Percentiles rank a stretch among this genome's conserved stretches.
phyloP scores from a whole-genome alignment of 2,329 filamentous ascomycete genomes.

The Penicillium glabrum region DNA sequence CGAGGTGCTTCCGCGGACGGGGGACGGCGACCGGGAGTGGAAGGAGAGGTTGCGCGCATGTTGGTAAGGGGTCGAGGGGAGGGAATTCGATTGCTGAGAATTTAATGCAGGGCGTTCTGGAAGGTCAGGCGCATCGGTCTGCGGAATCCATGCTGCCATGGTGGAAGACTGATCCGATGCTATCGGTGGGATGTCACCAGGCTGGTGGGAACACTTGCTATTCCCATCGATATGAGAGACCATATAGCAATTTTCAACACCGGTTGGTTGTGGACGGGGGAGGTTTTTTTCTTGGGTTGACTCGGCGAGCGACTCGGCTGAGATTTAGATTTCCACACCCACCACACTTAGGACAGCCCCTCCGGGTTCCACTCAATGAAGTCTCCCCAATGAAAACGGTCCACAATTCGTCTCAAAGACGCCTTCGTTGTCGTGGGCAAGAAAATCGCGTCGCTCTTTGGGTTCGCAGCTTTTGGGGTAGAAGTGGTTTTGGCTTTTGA shows the following conservation, averaged over 20 bases:
- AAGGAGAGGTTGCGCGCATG: constrained; percentile 79
- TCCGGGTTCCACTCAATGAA: constrained; percentile 19
- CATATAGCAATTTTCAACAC: constrained; percentile 38
- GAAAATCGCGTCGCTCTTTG: not conserved
- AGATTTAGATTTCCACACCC: constrained; percentile 14
- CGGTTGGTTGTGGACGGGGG: not conserved
- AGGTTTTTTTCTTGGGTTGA: constrained; percentile 3
- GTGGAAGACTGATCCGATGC: constrained; percentile 39
- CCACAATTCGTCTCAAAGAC: not conserved
- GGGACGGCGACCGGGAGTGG: constrained; percentile 77
- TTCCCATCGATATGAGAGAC: constrained; percentile 44
- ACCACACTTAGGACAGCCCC: constrained; percentile 17
- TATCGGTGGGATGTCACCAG: constrained; percentile 46
- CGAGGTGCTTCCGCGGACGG: constrained; percentile 74
- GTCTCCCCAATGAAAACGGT: not conserved
- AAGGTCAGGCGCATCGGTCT: constrained; percentile 36
- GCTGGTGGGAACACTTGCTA: constrained; percentile 37
- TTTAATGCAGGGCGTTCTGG: constrained; percentile 51
- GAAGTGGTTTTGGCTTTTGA: not conserved
- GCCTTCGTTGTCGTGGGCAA: not conserved
- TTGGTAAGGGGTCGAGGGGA: constrained; percentile 91
- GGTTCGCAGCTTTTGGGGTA: not conserved
- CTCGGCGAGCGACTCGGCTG: constrained; percentile 14
- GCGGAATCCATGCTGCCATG: constrained; percentile 43
- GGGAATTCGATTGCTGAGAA: constrained; percentile 77